These are phyloP conservation scores for Fomitopsis pulvina DNA, from an alignment of 768 basidiomycete genomes.

Conservation along the genomic window DNA sequence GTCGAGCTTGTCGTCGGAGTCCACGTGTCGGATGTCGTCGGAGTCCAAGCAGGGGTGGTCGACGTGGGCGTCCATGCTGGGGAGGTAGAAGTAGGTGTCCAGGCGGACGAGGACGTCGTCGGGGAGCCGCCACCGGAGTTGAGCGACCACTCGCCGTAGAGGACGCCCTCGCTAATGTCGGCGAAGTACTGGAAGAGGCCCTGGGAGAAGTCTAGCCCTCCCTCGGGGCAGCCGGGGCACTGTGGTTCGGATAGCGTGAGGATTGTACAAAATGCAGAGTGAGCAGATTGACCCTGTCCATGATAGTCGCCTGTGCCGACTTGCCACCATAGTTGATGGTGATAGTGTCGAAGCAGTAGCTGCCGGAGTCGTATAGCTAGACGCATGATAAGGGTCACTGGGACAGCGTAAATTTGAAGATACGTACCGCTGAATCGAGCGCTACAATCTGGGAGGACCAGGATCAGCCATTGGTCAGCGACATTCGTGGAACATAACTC, in stretches of 20 bases:
- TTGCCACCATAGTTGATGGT: slow-evolving; percentile 58
- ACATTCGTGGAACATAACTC: slow-evolving; percentile 7
- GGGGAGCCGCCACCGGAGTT: slow-evolving; percentile 29
- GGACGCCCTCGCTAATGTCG: slow-evolving; percentile 37
- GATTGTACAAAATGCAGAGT: neutral
- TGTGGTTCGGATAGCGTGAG: slow-evolving; percentile 17
- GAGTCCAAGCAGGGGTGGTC: slow-evolving; percentile 9
- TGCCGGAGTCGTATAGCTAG: neutral
- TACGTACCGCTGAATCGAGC: slow-evolving; percentile 30
- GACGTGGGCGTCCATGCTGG: slow-evolving; percentile 19
- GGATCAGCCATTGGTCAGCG: neutral
- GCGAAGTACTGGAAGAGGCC: slow-evolving; percentile 66
- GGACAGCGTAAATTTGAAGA: neutral
- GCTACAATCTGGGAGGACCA: slow-evolving; percentile 26
- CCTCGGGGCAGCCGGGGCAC: slow-evolving; percentile 62
- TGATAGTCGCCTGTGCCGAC: slow-evolving; percentile 48
- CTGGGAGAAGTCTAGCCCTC: slow-evolving; percentile 61
- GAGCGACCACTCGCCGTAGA: slow-evolving; percentile 59
- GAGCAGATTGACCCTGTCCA: slow-evolving; percentile 47
- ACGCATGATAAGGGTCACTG: neutral
- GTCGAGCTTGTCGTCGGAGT: slow-evolving; percentile 12
- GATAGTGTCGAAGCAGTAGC: slow-evolving; percentile 52
- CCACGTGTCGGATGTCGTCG: slow-evolving; percentile 11
- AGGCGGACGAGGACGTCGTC: neutral
- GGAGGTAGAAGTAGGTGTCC: too few species aligned